Conservation (phyloP, 202 grass and related monocot genomes). For the Setaria viridis region DNA sequence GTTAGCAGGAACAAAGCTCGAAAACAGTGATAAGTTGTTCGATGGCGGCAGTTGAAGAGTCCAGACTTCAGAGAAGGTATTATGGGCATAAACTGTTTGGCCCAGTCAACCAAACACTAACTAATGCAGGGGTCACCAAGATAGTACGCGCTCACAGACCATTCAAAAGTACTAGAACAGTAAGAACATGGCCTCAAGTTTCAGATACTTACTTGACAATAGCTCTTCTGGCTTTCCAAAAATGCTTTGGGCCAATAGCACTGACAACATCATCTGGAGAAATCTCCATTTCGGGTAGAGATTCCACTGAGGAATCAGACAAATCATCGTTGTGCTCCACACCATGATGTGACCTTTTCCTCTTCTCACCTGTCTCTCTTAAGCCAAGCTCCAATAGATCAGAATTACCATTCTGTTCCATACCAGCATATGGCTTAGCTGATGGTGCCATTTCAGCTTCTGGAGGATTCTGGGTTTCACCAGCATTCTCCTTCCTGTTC, state of each 20-base stretch:
- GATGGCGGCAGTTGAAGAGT: not conserved
- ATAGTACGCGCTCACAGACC: not conserved
- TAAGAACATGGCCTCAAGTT: not conserved
- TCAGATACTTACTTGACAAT: slow-evolving; percentile 78
- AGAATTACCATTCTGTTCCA: slow-evolving; percentile 43
- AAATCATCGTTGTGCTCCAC: slow-evolving; percentile 52
- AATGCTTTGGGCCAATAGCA: slow-evolving; percentile 86
- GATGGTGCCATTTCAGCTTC: slow-evolving; percentile 27
- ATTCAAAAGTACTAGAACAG: slow-evolving; percentile 19
- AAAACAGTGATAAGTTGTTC: slow-evolving; percentile 4
- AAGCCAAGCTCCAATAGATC: slow-evolving; percentile 33
- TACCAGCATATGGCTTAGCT: slow-evolving; percentile 25
- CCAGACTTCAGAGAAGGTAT: not conserved
- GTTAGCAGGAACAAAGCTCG: slow-evolving; percentile 17
- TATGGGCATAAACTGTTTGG: not conserved
- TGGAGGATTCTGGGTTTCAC: slow-evolving; percentile 12
- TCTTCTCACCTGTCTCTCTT: slow-evolving; percentile 45
- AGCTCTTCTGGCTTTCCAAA: slow-evolving; percentile 95
- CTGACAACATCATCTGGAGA: slow-evolving; percentile 86
- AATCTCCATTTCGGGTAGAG: slow-evolving; percentile 53
- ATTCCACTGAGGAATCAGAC: slow-evolving; percentile 60
- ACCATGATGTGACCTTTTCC: slow-evolving; percentile 48
- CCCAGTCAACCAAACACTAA: not conserved
- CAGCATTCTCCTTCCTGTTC: slow-evolving; percentile 28
- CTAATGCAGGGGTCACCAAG: not conserved